Base-by-base conservation (phyloP, 1,139 yeast species). In the Pichia norvegensis region DNA sequence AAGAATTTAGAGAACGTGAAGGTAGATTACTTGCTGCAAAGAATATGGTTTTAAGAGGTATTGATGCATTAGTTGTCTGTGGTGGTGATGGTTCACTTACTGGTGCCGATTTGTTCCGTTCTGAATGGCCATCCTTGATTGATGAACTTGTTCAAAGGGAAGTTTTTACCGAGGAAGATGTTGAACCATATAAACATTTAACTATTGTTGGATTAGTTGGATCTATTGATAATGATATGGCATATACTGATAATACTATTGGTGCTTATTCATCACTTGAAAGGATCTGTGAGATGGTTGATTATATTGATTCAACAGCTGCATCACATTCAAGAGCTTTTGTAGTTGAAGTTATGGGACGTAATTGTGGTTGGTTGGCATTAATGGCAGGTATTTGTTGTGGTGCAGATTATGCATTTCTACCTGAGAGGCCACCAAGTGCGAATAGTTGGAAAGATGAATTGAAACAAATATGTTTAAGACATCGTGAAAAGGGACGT, bases 41-140 rank as follows among this genome's bases (percentile, higher is more conserved):
- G 63, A 86, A 90, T 65, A 75, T 90, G 79, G 79, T 90, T 59
- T 74, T 73, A 45, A 82, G 85, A 47, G 97, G 97, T 50, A 90
- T 92, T 53, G 97, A 92, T 63, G 97, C 96, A 0, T 73, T 92
- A 55, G 81, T 92, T 57, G 97, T 92, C n/a, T 87, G 97, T 68
- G 98, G 98, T 60, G 98, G 98, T 68, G 98, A 92, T 63, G 98
- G 98, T 46, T 88, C 97, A 0, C 73, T 92, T 55, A 92, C 98
- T 1, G 98, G 98, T 57, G 98, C 98, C 14, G 97, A 92, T 64
- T 70, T 85, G 52, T 88, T 92, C 71, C 79, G 98, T 64, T 67
- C 79, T 31, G 97, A 92, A 67, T 92, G 98, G 98, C 95, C 96
- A 4, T 74, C 85, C 17, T 75, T 92, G 56, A 69, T 90, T 43